Evolutionary conservation across 202 grass and related monocot species (phyloP).

Genomic region (Schoenoplectus tabernaemontani): DNA sequence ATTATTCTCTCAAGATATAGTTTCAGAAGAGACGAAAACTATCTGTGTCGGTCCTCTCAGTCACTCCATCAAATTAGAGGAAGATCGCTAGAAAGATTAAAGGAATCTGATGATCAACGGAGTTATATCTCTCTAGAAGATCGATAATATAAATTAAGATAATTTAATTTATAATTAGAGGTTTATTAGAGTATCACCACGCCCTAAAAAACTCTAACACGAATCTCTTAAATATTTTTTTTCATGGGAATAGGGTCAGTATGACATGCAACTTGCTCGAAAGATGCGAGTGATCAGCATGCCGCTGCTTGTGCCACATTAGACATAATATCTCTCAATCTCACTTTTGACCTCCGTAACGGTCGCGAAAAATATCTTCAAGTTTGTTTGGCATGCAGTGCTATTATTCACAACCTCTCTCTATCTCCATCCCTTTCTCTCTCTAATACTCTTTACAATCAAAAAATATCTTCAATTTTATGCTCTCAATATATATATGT

Average conservation of each 20-base stretch:
- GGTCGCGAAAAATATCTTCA: background rate
- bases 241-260: background rate
- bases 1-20: no score
- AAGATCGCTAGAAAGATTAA: no score
- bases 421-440: background rate
- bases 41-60: no score
- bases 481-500: background rate
- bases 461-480: background rate
- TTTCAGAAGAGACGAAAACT: no score
- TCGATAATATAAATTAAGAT: no score
- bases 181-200: no score
- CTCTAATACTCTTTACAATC: background rate
- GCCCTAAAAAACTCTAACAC: no score
- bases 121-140: no score
- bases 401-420: background rate
- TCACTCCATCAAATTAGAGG: no score
- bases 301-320: background rate
- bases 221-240: background rate
- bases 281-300: constrained; percentile 11
- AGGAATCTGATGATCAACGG: no score
- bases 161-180: no score
- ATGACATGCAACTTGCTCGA: constrained; percentile 5
- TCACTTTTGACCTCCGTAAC: background rate
- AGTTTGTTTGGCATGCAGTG: background rate
- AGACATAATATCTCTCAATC: background rate